Evolutionary conservation across 2,329 filamentous ascomycete species (phyloP).

Genomic region (Cercospora sojina): DNA sequence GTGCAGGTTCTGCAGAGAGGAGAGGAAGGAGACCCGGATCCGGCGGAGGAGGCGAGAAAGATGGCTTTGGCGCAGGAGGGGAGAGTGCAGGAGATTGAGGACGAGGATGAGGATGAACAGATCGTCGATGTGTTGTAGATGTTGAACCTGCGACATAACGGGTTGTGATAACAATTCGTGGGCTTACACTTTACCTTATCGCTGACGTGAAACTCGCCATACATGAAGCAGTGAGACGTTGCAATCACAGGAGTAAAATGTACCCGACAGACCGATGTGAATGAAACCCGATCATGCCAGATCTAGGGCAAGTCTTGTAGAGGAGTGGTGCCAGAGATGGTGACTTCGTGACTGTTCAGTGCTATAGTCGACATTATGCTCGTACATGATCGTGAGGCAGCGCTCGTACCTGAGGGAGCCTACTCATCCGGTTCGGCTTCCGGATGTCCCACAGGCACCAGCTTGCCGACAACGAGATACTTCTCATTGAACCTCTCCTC

Average conservation of each 20-base stretch:
- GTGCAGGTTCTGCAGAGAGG: constrained; percentile 87
- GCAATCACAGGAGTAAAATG: not conserved
- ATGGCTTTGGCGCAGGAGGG: constrained; percentile 30
- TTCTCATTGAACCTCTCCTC: constrained; percentile 91
- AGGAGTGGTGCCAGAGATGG: not conserved
- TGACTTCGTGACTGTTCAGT: not conserved
- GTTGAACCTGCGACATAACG: not conserved
- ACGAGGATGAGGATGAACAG: constrained; percentile 34
- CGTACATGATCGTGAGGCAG: not conserved
- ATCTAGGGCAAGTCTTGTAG: not conserved
- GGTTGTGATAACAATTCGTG: not conserved
- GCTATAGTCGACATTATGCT: not conserved
- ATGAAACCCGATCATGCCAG: not conserved
- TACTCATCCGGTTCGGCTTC: constrained; percentile 46
- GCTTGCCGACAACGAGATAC: constrained; percentile 87
- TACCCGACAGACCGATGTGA: not conserved
- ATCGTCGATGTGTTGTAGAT: constrained; percentile 28
- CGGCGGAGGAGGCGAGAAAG: constrained; percentile 42
- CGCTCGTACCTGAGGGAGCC: too few species aligned
- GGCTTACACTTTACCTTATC: not conserved
- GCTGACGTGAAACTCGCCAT: not conserved
- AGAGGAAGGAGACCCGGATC: constrained; percentile 57
- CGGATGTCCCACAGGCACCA: constrained; percentile 66
- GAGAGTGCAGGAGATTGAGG: constrained; percentile 45
- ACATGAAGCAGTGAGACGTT: not conserved